These are phyloP conservation scores for Eucalyptus cloeziana DNA, from an alignment of 345 rosid species.

Conservation along the genomic window DNA sequence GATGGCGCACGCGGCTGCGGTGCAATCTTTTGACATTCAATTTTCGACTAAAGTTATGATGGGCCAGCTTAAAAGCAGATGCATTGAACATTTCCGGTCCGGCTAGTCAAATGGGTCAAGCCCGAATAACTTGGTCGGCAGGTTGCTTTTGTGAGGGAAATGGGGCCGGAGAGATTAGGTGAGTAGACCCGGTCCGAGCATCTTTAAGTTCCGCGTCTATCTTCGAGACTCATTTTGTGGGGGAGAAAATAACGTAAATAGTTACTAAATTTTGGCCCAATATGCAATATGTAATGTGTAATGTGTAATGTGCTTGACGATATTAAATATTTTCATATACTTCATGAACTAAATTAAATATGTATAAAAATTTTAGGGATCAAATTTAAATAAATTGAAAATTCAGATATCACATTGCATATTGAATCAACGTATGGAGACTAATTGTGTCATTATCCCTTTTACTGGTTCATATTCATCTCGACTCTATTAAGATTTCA, in stretches of 20 bases:
- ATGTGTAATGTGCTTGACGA: not conserved
- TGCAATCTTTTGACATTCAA: not conserved
- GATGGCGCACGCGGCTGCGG: not conserved
- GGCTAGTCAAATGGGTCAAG: not conserved
- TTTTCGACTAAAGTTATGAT: not conserved
- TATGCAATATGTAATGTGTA: no score
- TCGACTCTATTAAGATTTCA: no score
- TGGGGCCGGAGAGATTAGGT: not conserved
- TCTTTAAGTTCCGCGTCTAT: not conserved
- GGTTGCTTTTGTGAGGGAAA: not conserved
- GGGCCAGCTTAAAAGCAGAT: not conserved
- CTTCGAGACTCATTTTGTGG: not conserved
- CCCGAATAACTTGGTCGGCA: not conserved
- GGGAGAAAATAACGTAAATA: not conserved
- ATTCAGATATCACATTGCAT: fast-evolving
- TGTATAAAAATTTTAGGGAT: fast-evolving
- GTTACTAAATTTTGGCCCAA: no score
- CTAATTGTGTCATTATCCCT: not conserved
- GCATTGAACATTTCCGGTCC: not conserved
- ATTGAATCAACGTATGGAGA: fast-evolving
- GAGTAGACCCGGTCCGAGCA: not conserved
- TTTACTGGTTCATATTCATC: no score
- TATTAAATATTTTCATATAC: no score
- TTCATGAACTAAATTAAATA: not conserved
- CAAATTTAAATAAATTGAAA: not conserved